These are phyloP conservation scores for Botrytis galanthina DNA, from an alignment of 2,329 filamentous ascomycete genomes.

Conservation along the genomic window DNA sequence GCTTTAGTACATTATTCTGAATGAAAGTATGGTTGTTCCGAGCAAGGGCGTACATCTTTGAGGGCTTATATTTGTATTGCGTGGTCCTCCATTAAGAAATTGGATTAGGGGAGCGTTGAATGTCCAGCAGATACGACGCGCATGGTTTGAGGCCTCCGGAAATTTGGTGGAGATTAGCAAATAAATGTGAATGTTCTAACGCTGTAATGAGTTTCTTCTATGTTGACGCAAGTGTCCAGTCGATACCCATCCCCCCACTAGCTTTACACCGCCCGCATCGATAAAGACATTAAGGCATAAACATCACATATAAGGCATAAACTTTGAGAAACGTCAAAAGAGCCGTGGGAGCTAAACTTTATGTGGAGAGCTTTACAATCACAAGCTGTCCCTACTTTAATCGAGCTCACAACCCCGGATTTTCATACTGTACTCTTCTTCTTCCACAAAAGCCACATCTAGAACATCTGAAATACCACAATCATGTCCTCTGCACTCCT, in stretches of 20 bases:
- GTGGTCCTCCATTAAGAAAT: conserved; percentile 19
- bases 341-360: conserved; percentile 2
- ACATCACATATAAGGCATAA: not conserved
- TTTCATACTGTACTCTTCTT: not conserved
- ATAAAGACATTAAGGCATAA: not conserved
- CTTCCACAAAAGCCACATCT: conserved; percentile 4
- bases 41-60: conserved; percentile 24
- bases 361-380: conserved; percentile 11
- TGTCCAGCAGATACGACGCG: not conserved
- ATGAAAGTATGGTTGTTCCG: not conserved
- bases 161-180: not conserved
- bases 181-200: not conserved
- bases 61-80: conserved; percentile 2
- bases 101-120: conserved; percentile 9
- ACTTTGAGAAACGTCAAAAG: not conserved
- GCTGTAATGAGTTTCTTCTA: not conserved
- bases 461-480: not conserved
- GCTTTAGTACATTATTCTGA: conserved; percentile 18
- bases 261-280: conserved; percentile 8
- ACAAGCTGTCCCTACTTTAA: conserved; percentile 13
- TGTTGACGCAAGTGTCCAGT: conserved; percentile 3
- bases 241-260: conserved; percentile 3
- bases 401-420: conserved; percentile 3
- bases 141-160: not conserved
- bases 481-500: conserved; percentile 54